Conservation (phyloP, 2,329 filamentous ascomycete species). For the Amphichorda felina region DNA sequence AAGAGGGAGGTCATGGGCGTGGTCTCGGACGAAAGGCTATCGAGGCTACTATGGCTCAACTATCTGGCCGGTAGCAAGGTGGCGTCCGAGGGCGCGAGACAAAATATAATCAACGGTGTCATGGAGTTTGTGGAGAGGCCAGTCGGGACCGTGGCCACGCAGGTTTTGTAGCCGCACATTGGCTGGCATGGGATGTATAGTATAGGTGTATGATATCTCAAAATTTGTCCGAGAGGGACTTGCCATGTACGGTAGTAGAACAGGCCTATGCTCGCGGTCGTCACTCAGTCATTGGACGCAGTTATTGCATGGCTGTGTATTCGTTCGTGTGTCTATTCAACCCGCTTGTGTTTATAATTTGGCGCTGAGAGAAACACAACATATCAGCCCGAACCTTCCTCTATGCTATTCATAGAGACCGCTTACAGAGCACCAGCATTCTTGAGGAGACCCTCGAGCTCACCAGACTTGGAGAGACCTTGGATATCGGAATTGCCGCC, state of each 20-base stretch:
- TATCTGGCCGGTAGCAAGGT: slow-evolving; percentile 82
- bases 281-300: too few relatives aligned
- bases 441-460: slow-evolving; percentile 27
- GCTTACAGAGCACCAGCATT: slow-evolving; percentile 22
- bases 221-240: too few relatives aligned
- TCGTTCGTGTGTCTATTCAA: too few relatives aligned
- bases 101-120: slow-evolving; percentile 76
- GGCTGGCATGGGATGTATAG: too few relatives aligned
- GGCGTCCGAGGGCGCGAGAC: slow-evolving; percentile 69
- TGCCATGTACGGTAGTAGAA: too few relatives aligned
- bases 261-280: too few relatives aligned
- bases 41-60: slow-evolving; percentile 74
- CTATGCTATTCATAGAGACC: background rate
- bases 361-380: too few relatives aligned
- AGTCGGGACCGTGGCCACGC: slow-evolving; percentile 73
- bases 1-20: slow-evolving; percentile 50
- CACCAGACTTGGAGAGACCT: slow-evolving; percentile 34
- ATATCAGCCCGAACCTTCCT: too few relatives aligned
- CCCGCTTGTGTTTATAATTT: too few relatives aligned
- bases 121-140: slow-evolving; percentile 82
- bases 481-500: slow-evolving; percentile 88
- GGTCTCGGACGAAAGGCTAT: slow-evolving; percentile 68
- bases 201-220: background rate
- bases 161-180: slow-evolving; percentile 42
- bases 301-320: too few relatives aligned